Base-by-base conservation (phyloP, 768 basidiomycete species). In the Phylloporus arenicola region DNA sequence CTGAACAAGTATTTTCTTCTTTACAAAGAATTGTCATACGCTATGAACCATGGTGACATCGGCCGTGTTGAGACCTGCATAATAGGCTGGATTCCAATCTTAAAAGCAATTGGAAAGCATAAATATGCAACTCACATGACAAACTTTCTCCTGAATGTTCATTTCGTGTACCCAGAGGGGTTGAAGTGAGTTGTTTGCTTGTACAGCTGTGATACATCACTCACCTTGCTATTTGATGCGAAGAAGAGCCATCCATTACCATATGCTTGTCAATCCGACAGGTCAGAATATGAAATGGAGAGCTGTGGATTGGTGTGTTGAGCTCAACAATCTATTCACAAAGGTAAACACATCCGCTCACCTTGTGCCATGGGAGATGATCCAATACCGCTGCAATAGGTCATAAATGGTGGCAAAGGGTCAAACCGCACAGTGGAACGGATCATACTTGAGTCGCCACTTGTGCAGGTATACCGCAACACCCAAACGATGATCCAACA, bases 301-400 rank as follows among this genome's bases (percentile, higher is more conserved):
- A 1, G 66, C 60, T 0, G 57, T 74, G 3, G 74, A 76, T 45
- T 76, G 73, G 73, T 41, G 65, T 6, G 57, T 72, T 3, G 73
- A 78, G 48, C 58, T 69, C 3, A 69, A 74, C 25, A 76, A 77
- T 50, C 62, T 75, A 1, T 73, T 67, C n/a, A 73, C 64, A 8
- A 77, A 76, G 62, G 34, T 34, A 34, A 24, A 24, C 4, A 6
- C 24, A 24, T 24, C 3, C 24, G 24, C 24, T 24, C 24, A 24
- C 3, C 24, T 24, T 24, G 24, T 3, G 24, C 24, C 24, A 24
- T 24, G 24, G 24, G 24, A 24, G 24, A 24, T 24, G 24, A 24
- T 24, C 24, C 24, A 3, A 24, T 24, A 24, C 24, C 24, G 24
- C 24, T 24, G 24, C 24, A 24, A 24, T 24, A 34, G 34, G 73